Percentiles rank a stretch among this genome's conserved stretches.
phyloP scores from a whole-genome alignment of 139 green algal species.

The Nannochloris sp. region DNA sequence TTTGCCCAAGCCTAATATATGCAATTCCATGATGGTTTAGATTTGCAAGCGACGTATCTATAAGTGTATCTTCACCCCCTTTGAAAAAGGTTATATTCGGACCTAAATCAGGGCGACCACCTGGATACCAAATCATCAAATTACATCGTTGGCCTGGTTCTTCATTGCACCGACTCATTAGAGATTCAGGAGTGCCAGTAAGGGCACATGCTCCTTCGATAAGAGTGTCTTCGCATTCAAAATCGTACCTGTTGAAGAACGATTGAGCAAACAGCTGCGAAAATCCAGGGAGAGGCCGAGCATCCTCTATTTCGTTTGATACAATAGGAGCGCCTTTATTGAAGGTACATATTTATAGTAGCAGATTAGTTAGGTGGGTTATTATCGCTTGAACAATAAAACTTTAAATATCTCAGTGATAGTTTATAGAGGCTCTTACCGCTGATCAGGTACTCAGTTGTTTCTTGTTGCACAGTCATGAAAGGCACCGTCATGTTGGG shows the following conservation, averaged over 20 bases:
- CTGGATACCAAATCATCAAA: background rate
- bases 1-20: background rate
- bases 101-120: background rate
- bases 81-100: background rate
- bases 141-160: background rate
- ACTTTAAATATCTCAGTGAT: background rate
- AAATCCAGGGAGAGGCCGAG: background rate
- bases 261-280: background rate
- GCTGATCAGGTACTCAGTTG: background rate
- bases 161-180: too few relatives aligned
- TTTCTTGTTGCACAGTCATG: background rate
- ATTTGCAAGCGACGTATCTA: background rate
- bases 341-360: background rate
- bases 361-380: background rate
- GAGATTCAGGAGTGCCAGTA: too few relatives aligned
- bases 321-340: background rate
- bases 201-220: background rate
- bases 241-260: background rate
- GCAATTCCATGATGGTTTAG: background rate
- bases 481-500: background rate
- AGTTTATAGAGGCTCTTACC: background rate
- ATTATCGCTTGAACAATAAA: background rate
- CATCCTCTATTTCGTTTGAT: background rate
- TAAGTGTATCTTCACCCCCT: background rate
- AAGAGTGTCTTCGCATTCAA: background rate